phyloP scores from a whole-genome alignment of 2,329 filamentous ascomycete genomes.

The Clonostachys solani region DNA sequence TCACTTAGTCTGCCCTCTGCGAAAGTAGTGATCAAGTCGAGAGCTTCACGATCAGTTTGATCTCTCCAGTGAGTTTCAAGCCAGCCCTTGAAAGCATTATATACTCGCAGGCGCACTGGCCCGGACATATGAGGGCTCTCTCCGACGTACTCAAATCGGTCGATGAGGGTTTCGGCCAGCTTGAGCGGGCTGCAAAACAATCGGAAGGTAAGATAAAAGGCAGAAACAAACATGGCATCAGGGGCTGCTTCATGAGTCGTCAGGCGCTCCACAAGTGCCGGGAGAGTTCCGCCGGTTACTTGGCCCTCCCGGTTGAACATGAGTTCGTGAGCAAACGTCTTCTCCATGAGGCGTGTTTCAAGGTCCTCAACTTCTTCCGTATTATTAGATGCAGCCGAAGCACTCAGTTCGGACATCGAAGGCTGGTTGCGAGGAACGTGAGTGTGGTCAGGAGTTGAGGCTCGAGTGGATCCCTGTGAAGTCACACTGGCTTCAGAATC shows the following conservation, averaged over 20 bases:
- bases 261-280: conserved; percentile 88
- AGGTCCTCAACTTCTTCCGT: conserved; percentile 75
- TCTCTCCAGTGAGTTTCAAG: conserved; percentile 93
- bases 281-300: conserved; percentile 86
- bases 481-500: conserved; percentile 77
- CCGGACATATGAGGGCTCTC: conserved; percentile 69
- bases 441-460: conserved; percentile 74
- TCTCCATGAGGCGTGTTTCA: conserved; percentile 82
- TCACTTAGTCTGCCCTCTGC: conserved; percentile 66
- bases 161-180: conserved; percentile 78
- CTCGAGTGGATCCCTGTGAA: conserved; percentile 80
- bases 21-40: conserved; percentile 75
- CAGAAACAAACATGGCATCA: conserved; percentile 85
- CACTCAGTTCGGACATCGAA: conserved; percentile 65
- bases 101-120: conserved; percentile 84
- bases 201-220: conserved; percentile 94
- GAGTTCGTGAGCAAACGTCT: conserved; percentile 86
- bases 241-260: conserved; percentile 92
- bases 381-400: conserved; percentile 59
- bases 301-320: conserved; percentile 93
- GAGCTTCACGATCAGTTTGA: conserved; percentile 71
- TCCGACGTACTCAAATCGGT: conserved; percentile 87
- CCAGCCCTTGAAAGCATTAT: conserved; percentile 97
- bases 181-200: conserved; percentile 80
- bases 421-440: conserved; percentile 52